Conservation (phyloP, 2,329 filamentous ascomycete species). For the Herpomyces periplanetae region DNA sequence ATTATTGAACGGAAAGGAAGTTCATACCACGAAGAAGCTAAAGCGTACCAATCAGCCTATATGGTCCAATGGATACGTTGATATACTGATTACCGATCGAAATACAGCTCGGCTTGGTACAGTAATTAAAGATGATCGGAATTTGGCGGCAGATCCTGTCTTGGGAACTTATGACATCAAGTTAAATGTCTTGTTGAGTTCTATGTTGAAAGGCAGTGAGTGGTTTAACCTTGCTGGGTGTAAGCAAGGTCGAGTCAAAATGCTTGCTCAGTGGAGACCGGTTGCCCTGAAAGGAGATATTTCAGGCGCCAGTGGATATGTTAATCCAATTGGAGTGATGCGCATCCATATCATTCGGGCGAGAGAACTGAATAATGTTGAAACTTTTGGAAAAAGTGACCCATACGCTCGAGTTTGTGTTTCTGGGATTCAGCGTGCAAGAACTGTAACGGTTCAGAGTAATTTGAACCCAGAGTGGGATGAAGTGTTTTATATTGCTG, state of each 20-base stretch:
- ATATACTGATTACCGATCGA: constrained; percentile 72
- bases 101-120: constrained; percentile 63
- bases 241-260: constrained; percentile 49
- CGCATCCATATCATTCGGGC: constrained; percentile 64
- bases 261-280: constrained; percentile 78
- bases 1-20: constrained; percentile 60
- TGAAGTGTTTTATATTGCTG: constrained; percentile 66
- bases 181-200: constrained; percentile 58
- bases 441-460: constrained; percentile 82
- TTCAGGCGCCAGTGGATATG: constrained; percentile 46
- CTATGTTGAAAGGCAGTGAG: constrained; percentile 67
- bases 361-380: constrained; percentile 48
- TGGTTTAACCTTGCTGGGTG: constrained; percentile 67
- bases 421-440: constrained; percentile 55
- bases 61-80: constrained; percentile 67
- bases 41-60: constrained; percentile 94
- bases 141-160: constrained; percentile 39
- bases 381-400: constrained; percentile 85
- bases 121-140: constrained; percentile 78
- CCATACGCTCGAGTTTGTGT: constrained; percentile 61
- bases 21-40: constrained; percentile 57
- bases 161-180: constrained; percentile 82
- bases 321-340: constrained; percentile 78
- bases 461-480: constrained; percentile 86
- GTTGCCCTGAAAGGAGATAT: constrained; percentile 43